A percentile compares a stretch with the other conserved stretches of the same genome.
Conservation (phyloP, 495 filamentous ascomycete genomes). For the Aspergillus affinis region DNA sequence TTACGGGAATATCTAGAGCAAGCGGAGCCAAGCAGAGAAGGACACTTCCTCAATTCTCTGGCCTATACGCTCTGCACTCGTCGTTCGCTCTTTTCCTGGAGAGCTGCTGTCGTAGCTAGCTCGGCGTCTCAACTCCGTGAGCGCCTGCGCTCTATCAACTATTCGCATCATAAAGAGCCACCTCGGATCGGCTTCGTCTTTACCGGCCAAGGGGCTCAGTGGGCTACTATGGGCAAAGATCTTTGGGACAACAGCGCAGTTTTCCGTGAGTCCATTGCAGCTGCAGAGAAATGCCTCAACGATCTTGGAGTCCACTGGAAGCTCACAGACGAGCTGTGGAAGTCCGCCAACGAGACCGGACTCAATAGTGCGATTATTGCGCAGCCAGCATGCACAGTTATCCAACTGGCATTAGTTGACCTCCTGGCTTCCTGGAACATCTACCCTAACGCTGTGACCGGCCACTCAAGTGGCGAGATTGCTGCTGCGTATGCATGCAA, state of each 20-base stretch:
- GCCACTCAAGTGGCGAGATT: slow-evolving; percentile 66
- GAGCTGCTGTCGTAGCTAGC: slow-evolving; percentile 1
- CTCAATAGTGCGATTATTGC: slow-evolving; percentile 19
- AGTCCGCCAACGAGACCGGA: slow-evolving; percentile 4
- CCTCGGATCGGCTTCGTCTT: slow-evolving; percentile 62
- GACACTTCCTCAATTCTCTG: slow-evolving; percentile 21
- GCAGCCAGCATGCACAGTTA: slow-evolving; percentile 25
- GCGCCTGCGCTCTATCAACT: neutral
- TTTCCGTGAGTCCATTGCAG: slow-evolving; percentile 31
- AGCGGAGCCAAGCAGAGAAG: neutral
- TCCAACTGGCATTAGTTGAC: slow-evolving; percentile 38
- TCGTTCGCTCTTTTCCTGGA: slow-evolving; percentile 28
- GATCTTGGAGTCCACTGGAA: slow-evolving; percentile 27
- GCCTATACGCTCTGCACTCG: slow-evolving; percentile 30
- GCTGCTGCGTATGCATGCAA: slow-evolving; percentile 35
- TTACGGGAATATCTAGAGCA: slow-evolving; percentile 17
- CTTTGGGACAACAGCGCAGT: slow-evolving; percentile 33
- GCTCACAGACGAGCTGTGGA: slow-evolving; percentile 15
- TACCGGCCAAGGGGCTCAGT: slow-evolving; percentile 70
- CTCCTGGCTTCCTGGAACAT: slow-evolving; percentile 32
- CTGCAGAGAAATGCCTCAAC: slow-evolving; percentile 17
- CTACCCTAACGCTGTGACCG: slow-evolving; percentile 40
- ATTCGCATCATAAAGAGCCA: neutral
- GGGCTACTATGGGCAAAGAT: slow-evolving; percentile 40
- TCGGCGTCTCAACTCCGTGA: neutral